Percentiles rank a stretch among this genome's conserved stretches.
These are phyloP conservation scores for Colletotrichum sp. DNA, from an alignment of 2,329 filamentous ascomycete species.

Conservation along the genomic window DNA sequence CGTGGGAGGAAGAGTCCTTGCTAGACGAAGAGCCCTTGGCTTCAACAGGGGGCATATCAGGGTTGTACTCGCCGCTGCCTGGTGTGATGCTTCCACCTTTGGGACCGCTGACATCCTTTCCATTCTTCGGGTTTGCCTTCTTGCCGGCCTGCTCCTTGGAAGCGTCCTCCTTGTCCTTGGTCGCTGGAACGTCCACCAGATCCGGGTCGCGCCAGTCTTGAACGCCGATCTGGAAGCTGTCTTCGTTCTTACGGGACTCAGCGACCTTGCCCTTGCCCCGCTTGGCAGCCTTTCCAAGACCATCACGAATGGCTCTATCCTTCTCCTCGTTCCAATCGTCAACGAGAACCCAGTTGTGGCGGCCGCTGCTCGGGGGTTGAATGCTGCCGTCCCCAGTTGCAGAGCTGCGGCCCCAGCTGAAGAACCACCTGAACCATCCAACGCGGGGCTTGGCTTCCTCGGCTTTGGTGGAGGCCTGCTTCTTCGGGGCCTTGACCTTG, in stretches of 20 bases:
- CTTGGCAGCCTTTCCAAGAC: slow-evolving; percentile 39
- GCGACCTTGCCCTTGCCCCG: slow-evolving; percentile 27
- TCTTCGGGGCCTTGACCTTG: slow-evolving; percentile 28
- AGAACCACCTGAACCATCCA: slow-evolving; percentile 51
- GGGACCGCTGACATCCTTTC: slow-evolving; percentile 38
- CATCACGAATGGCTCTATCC: slow-evolving; percentile 47
- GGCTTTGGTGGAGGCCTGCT: slow-evolving; percentile 27
- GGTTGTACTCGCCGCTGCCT: slow-evolving; percentile 72
- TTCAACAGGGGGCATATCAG: slow-evolving; percentile 31
- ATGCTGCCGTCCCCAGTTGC: slow-evolving; percentile 53
- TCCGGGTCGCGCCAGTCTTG: slow-evolving; percentile 83
- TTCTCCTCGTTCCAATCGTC: slow-evolving; percentile 69
- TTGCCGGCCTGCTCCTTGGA: slow-evolving; percentile 18
- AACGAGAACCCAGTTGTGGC: slow-evolving; percentile 74
- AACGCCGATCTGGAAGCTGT: slow-evolving; percentile 81
- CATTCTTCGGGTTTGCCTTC: slow-evolving; percentile 20
- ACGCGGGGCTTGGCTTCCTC: slow-evolving; percentile 25
- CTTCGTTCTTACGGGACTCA: slow-evolving; percentile 36
- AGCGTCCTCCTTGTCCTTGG: slow-evolving; percentile 23
- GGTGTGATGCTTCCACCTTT: slow-evolving; percentile 73
- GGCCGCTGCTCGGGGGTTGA: slow-evolving; percentile 74
- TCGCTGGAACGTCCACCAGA: slow-evolving; percentile 42
- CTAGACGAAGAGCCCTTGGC: slow-evolving; percentile 28
- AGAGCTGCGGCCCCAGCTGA: slow-evolving; percentile 37
- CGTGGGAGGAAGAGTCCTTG: slow-evolving; percentile 7